Evolutionary conservation across 1,139 yeast species (phyloP).

Genomic region (Yamadazyma buinensis): DNA sequence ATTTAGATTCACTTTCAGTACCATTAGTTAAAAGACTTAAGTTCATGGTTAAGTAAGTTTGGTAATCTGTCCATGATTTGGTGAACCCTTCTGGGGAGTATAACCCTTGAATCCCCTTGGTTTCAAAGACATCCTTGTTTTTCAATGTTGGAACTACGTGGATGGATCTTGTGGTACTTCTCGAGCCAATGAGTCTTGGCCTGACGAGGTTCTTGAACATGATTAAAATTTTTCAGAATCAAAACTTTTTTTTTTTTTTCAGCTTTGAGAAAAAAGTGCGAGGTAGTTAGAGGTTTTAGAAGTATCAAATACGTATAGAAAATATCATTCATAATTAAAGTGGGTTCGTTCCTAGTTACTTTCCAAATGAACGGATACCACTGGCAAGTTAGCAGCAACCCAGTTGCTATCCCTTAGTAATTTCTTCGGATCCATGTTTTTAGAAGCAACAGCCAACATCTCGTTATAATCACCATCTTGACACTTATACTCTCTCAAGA

Average conservation of each 20-base stretch:
- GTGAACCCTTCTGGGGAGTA: conserved; percentile 66
- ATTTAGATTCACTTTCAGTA: conserved; percentile 73
- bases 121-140: conserved; percentile 32
- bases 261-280: too few relatives aligned
- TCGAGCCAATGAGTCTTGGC: too few relatives aligned
- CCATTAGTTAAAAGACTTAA: conserved; percentile 74
- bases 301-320: too few relatives aligned
- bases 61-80: conserved; percentile 80
- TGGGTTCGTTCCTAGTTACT: too few relatives aligned
- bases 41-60: conserved; percentile 61
- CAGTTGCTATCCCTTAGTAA: conserved; percentile 77
- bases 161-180: conserved; percentile 36
- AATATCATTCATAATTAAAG: too few relatives aligned
- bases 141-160: conserved; percentile 66
- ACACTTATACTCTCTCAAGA: conserved; percentile 74
- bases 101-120: conserved; percentile 67
- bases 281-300: too few relatives aligned
- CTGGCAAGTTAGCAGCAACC: conserved; percentile 63
- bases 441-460: conserved; percentile 40
- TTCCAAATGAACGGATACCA: conserved; percentile 19
- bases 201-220: too few relatives aligned
- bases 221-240: too few relatives aligned
- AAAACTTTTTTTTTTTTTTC: too few relatives aligned
- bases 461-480: conserved; percentile 66
- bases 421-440: conserved; percentile 66